Evolutionary conservation across 192 early-diverging fungal genomes (phyloP).

Genomic region (Powellomyces hirtus): DNA sequence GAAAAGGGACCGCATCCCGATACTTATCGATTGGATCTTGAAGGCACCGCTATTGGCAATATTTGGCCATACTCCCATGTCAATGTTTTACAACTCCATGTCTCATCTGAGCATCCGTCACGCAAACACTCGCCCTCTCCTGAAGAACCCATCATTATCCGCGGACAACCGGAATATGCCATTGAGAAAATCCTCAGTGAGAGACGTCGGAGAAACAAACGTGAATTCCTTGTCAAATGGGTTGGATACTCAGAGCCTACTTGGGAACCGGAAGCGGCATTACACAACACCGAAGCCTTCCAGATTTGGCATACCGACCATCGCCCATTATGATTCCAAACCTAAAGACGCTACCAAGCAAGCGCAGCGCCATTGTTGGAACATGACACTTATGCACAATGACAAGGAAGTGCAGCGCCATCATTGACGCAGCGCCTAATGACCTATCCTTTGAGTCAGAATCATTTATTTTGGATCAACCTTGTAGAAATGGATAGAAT

Average conservation of each 20-base stretch:
- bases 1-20: background rate
- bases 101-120: background rate
- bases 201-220: background rate
- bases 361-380: too few relatives aligned
- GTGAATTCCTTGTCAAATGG: background rate
- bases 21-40: background rate
- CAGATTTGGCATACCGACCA: too few relatives aligned
- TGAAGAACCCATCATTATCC: background rate
- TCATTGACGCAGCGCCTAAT: too few relatives aligned
- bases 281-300: background rate
- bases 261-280: background rate
- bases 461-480: too few relatives aligned
- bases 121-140: background rate
- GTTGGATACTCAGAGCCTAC: background rate
- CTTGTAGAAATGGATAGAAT: too few relatives aligned
- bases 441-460: too few relatives aligned
- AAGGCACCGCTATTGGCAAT: background rate
- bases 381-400: too few relatives aligned
- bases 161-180: background rate
- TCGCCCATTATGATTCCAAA: too few relatives aligned
- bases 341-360: too few relatives aligned
- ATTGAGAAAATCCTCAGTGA: background rate
- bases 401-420: too few relatives aligned
- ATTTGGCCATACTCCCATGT: slow-evolving; percentile 18
- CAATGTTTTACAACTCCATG: background rate